Conservation (phyloP, 129 eudicot genomes). For the Silybum marianum region DNA sequence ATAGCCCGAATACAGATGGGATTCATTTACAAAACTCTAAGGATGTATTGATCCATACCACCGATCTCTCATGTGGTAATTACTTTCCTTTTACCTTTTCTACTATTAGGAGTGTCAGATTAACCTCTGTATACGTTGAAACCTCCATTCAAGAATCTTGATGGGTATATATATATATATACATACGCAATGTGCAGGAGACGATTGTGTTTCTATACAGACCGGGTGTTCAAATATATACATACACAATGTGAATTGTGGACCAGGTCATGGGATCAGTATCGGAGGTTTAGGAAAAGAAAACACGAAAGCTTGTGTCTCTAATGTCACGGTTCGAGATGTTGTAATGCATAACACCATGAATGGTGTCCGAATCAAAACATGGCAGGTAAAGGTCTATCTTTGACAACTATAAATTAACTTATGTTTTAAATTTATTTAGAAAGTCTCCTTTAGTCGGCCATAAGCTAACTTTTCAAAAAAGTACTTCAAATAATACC, state of each 20-base stretch:
- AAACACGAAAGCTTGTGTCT: slow-evolving; percentile 87
- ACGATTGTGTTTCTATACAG: slow-evolving; percentile 91
- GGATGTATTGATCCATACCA: slow-evolving; percentile 75
- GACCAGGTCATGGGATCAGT: slow-evolving; percentile 98
- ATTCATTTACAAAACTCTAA: slow-evolving; percentile 91
- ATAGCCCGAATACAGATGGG: slow-evolving; percentile 96
- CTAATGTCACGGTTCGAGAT: slow-evolving; percentile 82
- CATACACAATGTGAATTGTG: slow-evolving; percentile 79
- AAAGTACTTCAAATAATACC: no score
- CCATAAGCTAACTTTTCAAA: not conserved
- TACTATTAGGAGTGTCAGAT: no score
- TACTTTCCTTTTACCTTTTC: not conserved
- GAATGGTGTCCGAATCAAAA: slow-evolving; percentile 92
- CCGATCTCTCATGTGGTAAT: slow-evolving; percentile 83
- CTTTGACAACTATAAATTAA: not conserved
- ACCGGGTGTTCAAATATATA: slow-evolving; percentile 87
- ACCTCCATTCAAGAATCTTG: not conserved
- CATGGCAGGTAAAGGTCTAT: slow-evolving; percentile 79
- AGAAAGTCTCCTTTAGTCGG: no score
- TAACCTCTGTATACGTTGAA: not conserved
- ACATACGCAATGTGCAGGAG: slow-evolving; percentile 55
- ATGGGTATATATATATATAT: not conserved
- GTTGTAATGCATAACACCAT: slow-evolving; percentile 67
- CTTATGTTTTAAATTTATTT: no score
- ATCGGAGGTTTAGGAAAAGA: slow-evolving; percentile 89